Evolutionary conservation across 768 basidiomycete genomes (phyloP), one percentile per base, ranked within the genome.

Genomic region (Rhodotorula babjevae): DNA sequence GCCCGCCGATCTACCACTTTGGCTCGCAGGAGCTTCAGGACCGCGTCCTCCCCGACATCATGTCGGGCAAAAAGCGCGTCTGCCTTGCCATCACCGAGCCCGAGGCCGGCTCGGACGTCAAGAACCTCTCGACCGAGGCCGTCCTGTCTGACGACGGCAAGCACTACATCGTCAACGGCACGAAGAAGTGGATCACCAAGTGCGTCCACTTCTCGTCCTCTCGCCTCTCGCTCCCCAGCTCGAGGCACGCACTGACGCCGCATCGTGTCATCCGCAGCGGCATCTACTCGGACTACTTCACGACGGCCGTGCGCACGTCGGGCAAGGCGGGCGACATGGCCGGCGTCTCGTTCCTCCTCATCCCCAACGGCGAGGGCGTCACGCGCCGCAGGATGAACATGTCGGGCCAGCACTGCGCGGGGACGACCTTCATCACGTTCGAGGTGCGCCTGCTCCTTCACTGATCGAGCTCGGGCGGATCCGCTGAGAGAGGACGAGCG

Each of bases 281-380:
- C 5, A 59, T 79, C 33, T 80, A 71, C 65, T 68, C 69, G 12
- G 79, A 80, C 71, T 80, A 77, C 67, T 76, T 80, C 61, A 80
- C 79, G 27, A 74, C 79, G 7, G 80, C 79, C 15, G 80, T 80
- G 23, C 73, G 80, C 29, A 81, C 80, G 3, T 69, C 69, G 8
- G 78, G 78, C 47, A 68, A 73, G 27, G 61, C 76, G 2, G 78
- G 74, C 40, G 74, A 79, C 19, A 63, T 61, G 6, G 53, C 55
- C 14, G 78, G 78, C 6, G 65, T 79, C 55, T 77, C 77, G 36
- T 56, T 79, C 42, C 68, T 79, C 36, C 63, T 79, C 19, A 76
- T 79, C 42, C 69, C 68, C 19, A 55, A 69, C 42, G 27, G 42
- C 11, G 57, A 61, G 18, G 72, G 76, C 29, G 76, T 76, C 29